Evolutionary conservation across 2,329 filamentous ascomycete species (phyloP).

Genomic region (Nothophoma quercina): DNA sequence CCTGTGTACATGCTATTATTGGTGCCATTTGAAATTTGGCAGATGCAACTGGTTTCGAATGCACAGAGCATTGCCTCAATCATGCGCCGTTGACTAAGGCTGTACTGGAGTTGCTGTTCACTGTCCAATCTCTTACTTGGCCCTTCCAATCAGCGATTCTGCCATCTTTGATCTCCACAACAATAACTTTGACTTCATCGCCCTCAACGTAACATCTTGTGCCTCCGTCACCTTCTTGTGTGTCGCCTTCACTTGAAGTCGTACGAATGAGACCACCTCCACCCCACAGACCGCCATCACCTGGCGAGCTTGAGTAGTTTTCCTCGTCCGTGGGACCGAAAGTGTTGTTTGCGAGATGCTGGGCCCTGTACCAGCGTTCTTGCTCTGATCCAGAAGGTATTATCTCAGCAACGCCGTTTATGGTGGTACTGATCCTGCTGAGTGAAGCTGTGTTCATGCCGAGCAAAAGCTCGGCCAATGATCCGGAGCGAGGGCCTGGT

Average conservation of each 20-base stretch:
- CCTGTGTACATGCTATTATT: no score
- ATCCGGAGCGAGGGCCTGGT: slow-evolving; percentile 62
- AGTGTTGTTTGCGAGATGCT: slow-evolving; percentile 91
- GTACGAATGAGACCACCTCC: slow-evolving; percentile 60
- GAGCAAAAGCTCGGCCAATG: slow-evolving; percentile 81
- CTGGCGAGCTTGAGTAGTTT: slow-evolving; percentile 38
- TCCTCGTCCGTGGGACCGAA: slow-evolving; percentile 62
- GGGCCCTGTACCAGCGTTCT: slow-evolving; percentile 81
- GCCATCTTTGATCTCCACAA: slow-evolving; percentile 83
- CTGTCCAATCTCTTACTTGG: slow-evolving; percentile 79
- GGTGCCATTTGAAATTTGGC: no score
- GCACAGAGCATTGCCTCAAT: no score
- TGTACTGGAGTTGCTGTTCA: slow-evolving; percentile 2
- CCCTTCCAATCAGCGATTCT: slow-evolving; percentile 96
- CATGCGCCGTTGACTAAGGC: no score
- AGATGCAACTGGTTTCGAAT: no score
- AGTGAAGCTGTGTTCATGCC: slow-evolving; percentile 91
- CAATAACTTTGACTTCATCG: slow-evolving; percentile 84
- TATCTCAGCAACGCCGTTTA: slow-evolving; percentile 84
- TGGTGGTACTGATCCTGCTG: slow-evolving; percentile 88
- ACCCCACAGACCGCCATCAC: slow-evolving; percentile 55
- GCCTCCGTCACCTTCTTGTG: slow-evolving; percentile 54
- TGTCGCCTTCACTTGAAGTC: slow-evolving; percentile 44
- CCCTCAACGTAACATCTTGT: slow-evolving; percentile 76
- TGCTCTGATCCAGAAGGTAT: slow-evolving; percentile 77